Evolutionary conservation across 164 flowering plant species (phyloP).

Genomic region (Taxillus chinensis): DNA sequence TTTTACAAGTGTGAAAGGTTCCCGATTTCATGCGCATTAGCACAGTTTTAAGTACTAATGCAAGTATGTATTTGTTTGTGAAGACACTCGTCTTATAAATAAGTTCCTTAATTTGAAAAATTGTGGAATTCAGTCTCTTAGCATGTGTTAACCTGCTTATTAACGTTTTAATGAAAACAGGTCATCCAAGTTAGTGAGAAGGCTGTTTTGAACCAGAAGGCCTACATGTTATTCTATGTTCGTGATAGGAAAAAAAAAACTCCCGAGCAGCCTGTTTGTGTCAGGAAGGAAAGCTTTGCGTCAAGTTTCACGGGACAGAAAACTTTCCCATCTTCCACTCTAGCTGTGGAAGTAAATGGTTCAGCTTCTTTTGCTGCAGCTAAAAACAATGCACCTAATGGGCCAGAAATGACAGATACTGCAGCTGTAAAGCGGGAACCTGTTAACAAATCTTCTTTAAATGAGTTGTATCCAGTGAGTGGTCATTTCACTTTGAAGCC

Average conservation of each 20-base stretch:
- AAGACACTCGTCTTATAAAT: no score
- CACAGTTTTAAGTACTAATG: no score
- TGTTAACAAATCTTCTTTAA: no score
- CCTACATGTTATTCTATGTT: slow-evolving; percentile 92
- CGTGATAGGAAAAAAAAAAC: slow-evolving; percentile 43
- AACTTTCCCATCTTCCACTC: slow-evolving; percentile 9
- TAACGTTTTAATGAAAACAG: slow-evolving; percentile 19
- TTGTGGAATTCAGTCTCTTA: no score
- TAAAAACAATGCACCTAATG: slow-evolving; percentile 5
- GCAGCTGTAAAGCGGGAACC: no score
- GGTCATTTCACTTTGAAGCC: slow-evolving; percentile 7
- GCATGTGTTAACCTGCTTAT: no score
- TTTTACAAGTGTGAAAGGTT: no score
- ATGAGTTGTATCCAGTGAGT: slow-evolving; percentile 2
- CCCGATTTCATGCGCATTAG: no score
- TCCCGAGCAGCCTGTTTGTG: slow-evolving; percentile 32
- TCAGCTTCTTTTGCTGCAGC: slow-evolving; percentile 6
- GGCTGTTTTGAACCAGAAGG: slow-evolving; percentile 74
- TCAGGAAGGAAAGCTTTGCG: slow-evolving; percentile 26
- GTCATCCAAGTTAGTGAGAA: slow-evolving; percentile 70
- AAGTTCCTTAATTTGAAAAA: no score
- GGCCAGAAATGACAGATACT: no score
- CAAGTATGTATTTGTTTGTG: no score
- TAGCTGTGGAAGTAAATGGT: slow-evolving; percentile 2
- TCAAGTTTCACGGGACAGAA: slow-evolving; percentile 17